Evolutionary conservation across 2,329 filamentous ascomycete species (phyloP), one percentile per base, ranked within the genome.

Genomic region (Microdochium nivale): DNA sequence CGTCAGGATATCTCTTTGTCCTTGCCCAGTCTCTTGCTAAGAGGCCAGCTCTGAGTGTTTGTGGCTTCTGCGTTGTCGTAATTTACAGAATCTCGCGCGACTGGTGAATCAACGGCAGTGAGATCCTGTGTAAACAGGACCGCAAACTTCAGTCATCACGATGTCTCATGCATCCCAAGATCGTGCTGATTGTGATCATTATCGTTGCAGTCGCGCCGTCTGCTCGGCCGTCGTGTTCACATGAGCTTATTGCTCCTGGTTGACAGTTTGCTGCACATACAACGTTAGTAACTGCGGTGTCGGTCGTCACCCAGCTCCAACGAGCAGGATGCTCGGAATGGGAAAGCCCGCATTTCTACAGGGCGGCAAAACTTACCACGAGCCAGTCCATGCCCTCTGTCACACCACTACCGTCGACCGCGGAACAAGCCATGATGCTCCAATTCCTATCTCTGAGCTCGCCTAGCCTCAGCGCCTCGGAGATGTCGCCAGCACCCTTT

Each of bases 331-430:
- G 44, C 25, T 16, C n/a, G 8, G 14, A 16, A 37, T 4, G 16
- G n/a, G 7, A 14, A 5, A 9, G 33, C 14, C 14, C 4, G 13
- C 11, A 30, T 37, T 8, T 3, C n/a, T 14, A 14, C 33, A 37
- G 35, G 25, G 16, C n/a, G 7, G 14, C n/a, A 44, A n/a, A 51
- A 76, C 78, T 70, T 71, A 92, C 88, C 77, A 95, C 90, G 66
- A 99, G 76, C 94, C 94, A 99, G 71, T 99, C 94, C 94, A 99
- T 99, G 54, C 94, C 94, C 72, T 99, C 94, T 56, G 86, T 89
- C 46, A 99, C 88, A 67, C 94, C 94, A 63, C 88, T 87, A 44
- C 94, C 94, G 66, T 96, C 94, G 52, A 99, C 92, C 14, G 94
- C 94, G 59, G 89, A 95, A 70, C 94, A 99, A 23, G 91, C 92